These are phyloP conservation scores for Pseudocercospora fuligena DNA, from an alignment of 2,329 filamentous ascomycete genomes.

Conservation along the genomic window DNA sequence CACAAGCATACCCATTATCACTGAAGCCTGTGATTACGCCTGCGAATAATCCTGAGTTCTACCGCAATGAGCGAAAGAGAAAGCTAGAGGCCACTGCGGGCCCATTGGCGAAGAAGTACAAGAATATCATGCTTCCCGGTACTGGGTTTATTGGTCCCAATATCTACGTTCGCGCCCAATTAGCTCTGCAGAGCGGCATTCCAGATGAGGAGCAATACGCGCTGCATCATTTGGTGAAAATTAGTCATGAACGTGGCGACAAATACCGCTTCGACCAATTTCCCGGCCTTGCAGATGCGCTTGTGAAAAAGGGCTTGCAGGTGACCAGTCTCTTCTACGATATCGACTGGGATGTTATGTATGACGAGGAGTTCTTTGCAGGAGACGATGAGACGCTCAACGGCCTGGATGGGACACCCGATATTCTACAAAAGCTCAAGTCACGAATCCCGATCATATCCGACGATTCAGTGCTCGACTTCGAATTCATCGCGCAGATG, in stretches of 20 bases:
- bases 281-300: conserved; percentile 81
- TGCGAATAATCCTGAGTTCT: conserved; percentile 72
- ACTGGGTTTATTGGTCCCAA: conserved; percentile 74
- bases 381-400: conserved; percentile 64
- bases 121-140: conserved; percentile 65
- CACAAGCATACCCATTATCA: conserved; percentile 64
- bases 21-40: conserved; percentile 77
- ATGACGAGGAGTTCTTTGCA: conserved; percentile 60
- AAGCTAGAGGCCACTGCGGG: conserved; percentile 43
- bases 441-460: conserved; percentile 62
- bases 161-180: conserved; percentile 87
- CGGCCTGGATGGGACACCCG: conserved; percentile 67
- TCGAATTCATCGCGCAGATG: conserved; percentile 71
- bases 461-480: conserved; percentile 72
- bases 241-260: conserved; percentile 91
- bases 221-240: conserved; percentile 90
- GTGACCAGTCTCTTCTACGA: conserved; percentile 80
- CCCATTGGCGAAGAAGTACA: conserved; percentile 52
- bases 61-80: conserved; percentile 62
- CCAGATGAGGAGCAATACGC: conserved; percentile 88
- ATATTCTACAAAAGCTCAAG: conserved; percentile 74
- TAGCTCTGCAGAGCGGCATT: conserved; percentile 79
- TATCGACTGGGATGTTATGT: conserved; percentile 79
- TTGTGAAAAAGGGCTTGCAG: conserved; percentile 83
- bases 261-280: conserved; percentile 96